Evolutionary conservation across 306 rosid species (phyloP).

Genomic region (Cajanus cajan): DNA sequence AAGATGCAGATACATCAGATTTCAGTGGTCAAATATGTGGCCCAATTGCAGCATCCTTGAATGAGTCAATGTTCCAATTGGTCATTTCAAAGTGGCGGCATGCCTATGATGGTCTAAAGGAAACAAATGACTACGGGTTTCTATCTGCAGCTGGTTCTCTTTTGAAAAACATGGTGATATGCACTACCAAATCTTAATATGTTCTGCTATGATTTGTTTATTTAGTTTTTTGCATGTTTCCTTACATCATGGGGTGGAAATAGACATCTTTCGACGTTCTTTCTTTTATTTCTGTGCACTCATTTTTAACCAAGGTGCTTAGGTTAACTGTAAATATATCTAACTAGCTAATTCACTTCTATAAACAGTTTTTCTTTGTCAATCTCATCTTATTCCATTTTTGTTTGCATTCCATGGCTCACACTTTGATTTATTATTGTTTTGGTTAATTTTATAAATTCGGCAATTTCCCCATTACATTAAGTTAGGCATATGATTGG

Average conservation of each 20-base stretch:
- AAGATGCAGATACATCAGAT: constrained; percentile 49
- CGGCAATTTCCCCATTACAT: neutral
- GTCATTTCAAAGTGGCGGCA: constrained; percentile 81
- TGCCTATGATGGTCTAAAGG: constrained; percentile 83
- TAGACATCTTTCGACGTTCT: neutral
- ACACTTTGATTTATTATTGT: constrained; percentile 13
- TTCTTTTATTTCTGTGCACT: neutral
- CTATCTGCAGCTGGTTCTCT: constrained; percentile 92
- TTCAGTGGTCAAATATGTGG: constrained; percentile 84
- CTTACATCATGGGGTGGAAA: neutral
- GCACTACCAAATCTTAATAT: constrained; percentile 21
- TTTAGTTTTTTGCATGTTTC: neutral
- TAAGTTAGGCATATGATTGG: neutral
- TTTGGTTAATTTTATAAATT: neutral
- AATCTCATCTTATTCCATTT: neutral
- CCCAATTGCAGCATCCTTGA: constrained; percentile 88
- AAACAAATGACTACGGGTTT: constrained; percentile 74
- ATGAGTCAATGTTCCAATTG: constrained; percentile 84
- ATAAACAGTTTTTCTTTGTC: constrained; percentile 7
- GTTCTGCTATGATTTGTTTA: neutral
- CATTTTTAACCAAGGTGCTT: neutral
- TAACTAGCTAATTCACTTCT: neutral
- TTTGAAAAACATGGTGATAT: constrained; percentile 80
- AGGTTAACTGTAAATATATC: constrained; percentile 2
- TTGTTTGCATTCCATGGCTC: constrained; percentile 11